These are phyloP conservation scores for Schizochytrium sp. DNA, from an alignment of 108 stramenopile species.

Conservation along the genomic window DNA sequence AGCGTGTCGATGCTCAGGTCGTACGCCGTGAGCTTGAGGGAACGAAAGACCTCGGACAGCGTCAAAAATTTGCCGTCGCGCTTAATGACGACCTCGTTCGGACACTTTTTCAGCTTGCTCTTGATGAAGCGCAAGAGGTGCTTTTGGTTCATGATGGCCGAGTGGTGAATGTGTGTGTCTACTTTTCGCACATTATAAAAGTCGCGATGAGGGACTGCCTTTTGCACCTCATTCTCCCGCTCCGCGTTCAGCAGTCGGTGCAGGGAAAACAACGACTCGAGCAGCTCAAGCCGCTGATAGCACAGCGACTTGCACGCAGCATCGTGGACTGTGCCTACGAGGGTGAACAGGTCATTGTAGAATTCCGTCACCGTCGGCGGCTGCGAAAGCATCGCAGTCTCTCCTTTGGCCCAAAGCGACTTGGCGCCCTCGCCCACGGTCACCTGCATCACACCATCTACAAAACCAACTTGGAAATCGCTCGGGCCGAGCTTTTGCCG, in stretches of 20 bases:
- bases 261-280: conserved; percentile 48
- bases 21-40: conserved; percentile 82
- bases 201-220: conserved; percentile 63
- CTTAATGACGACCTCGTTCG: conserved; percentile 53
- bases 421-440: background rate
- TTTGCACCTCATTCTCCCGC: conserved; percentile 32
- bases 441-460: background rate
- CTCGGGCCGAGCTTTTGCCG: background rate
- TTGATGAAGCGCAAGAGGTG: conserved; percentile 96
- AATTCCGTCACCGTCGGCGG: conserved; percentile 20
- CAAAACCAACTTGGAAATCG: background rate
- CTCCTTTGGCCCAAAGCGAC: background rate
- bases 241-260: conserved; percentile 46
- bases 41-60: conserved; percentile 50
- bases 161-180: conserved; percentile 97
- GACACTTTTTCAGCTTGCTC: conserved; percentile 67
- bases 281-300: conserved; percentile 38
- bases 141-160: conserved; percentile 91
- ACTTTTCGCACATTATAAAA: conserved; percentile 97
- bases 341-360: conserved; percentile 5
- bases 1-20: conserved; percentile 97
- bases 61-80: conserved; percentile 50
- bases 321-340: background rate
- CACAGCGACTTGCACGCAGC: conserved; percentile 22
- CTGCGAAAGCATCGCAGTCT: background rate